Percentiles rank a stretch among this genome's conserved stretches.
These are phyloP conservation scores for Theileria sp. DNA, from an alignment of 169 alveolate genomes.

Conservation along the genomic window DNA sequence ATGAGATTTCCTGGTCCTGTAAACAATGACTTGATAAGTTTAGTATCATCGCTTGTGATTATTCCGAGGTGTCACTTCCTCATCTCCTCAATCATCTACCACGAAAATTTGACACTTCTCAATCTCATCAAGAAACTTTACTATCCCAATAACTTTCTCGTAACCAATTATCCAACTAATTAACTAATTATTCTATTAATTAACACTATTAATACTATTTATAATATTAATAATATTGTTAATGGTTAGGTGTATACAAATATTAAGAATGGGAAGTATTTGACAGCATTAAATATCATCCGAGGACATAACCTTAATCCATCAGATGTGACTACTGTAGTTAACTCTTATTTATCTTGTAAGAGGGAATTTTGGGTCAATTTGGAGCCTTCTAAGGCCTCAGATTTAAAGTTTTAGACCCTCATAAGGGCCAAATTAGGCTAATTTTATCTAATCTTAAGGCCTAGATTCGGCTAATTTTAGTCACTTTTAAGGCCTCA, in stretches of 20 bases:
- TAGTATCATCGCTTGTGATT: conserved; percentile 96
- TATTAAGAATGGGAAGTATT: conserved; percentile 68
- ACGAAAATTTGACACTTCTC: conserved; percentile 93
- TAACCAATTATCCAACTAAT: conserved; percentile 19
- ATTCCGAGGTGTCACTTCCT: conserved; percentile 98
- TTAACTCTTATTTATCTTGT: too few species aligned
- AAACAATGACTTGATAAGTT: conserved; percentile 95
- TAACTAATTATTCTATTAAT: not conserved
- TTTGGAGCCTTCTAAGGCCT: too few species aligned
- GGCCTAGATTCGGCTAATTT: too few species aligned
- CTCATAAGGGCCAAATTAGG: too few species aligned
- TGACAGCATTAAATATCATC: conserved; percentile 69
- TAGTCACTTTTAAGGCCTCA: too few species aligned
- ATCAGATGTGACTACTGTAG: conserved; percentile 41
- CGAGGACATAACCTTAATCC: conserved; percentile 72
- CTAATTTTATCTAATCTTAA: too few species aligned
- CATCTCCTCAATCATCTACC: conserved; percentile 89
- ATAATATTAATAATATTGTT: not conserved
- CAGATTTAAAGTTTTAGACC: too few species aligned
- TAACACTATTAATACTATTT: too few species aligned
- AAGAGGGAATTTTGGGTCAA: too few species aligned
- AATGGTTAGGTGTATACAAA: conserved; percentile 29
- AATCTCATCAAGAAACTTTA: conserved; percentile 97
- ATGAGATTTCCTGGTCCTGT: conserved; percentile 96
- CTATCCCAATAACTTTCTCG: conserved; percentile 96